Percentiles rank a stretch among this genome's conserved stretches.
phyloP scores from a whole-genome alignment of 2,329 filamentous ascomycete species.

The Arthrobotrys entomopaga region DNA sequence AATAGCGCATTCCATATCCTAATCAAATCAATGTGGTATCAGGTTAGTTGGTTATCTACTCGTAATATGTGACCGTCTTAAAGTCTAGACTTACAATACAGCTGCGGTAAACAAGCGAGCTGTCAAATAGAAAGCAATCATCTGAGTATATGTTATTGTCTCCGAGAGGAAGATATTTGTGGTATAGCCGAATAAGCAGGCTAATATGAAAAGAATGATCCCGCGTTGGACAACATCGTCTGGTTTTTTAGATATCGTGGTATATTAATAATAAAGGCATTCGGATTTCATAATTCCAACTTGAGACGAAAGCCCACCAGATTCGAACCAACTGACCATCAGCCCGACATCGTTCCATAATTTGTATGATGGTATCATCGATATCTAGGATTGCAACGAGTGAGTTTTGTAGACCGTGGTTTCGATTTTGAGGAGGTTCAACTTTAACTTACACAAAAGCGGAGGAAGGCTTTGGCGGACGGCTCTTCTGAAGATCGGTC shows the following conservation, averaged over 20 bases:
- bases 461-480: conserved; percentile 68
- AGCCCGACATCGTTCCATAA: conserved; percentile 72
- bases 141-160: conserved; percentile 68
- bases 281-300: neutral
- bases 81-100: conserved; percentile 21
- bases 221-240: conserved; percentile 71
- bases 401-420: neutral
- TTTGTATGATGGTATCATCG: conserved; percentile 72
- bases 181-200: conserved; percentile 72
- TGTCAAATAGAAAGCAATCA: conserved; percentile 71
- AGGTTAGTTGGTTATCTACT: neutral
- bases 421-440: neutral
- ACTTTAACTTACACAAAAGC: conserved; percentile 63
- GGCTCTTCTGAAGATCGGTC: conserved; percentile 70
- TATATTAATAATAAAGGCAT: neutral
- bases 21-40: neutral
- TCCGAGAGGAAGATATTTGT: conserved; percentile 72
- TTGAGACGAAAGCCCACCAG: conserved; percentile 54
- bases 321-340: conserved; percentile 72
- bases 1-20: conserved; percentile 56
- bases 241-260: neutral
- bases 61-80: neutral
- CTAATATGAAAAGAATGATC: conserved; percentile 71
- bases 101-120: conserved; percentile 66
- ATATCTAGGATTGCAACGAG: conserved; percentile 62